Evolutionary conservation across 805 yeast genomes (phyloP).

Genomic region (Cyberlindnera saturnus): DNA sequence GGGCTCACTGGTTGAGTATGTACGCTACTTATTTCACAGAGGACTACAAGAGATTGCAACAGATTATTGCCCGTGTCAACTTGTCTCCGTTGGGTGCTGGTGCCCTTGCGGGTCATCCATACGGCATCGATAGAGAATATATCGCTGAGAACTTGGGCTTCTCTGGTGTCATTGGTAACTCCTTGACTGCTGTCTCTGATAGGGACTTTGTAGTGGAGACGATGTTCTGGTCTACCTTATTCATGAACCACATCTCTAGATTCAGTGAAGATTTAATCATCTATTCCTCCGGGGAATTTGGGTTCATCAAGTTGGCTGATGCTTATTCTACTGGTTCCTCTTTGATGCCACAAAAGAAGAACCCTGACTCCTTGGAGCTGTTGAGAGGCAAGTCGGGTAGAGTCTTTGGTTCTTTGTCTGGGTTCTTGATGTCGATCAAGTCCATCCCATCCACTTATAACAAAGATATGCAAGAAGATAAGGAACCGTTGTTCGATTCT

Average conservation of each 20-base stretch:
- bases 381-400: conserved; percentile 97
- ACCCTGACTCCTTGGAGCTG: conserved; percentile 93
- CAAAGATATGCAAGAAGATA: conserved; percentile 98
- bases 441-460: conserved; percentile 98
- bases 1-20: conserved; percentile 96
- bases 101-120: conserved; percentile 98
- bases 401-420: conserved; percentile 90
- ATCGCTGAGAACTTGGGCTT: conserved; percentile 79
- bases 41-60: conserved; percentile 79
- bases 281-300: conserved; percentile 96
- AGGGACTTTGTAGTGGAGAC: conserved; percentile 96
- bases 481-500: conserved; percentile 95
- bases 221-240: conserved; percentile 90
- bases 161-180: conserved; percentile 84
- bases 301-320: conserved; percentile 87
- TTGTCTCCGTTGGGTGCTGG: conserved; percentile 93
- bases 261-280: conserved; percentile 92
- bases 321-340: conserved; percentile 99
- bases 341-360: conserved; percentile 98
- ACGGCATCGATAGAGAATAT: conserved; percentile 94
- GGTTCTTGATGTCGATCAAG: conserved; percentile 93
- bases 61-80: conserved; percentile 77
- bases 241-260: conserved; percentile 93
- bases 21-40: conserved; percentile 93
- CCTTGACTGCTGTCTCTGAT: conserved; percentile 94